These are phyloP conservation scores for Suhomyces atakaporum DNA, from an alignment of 1,139 yeast genomes.

Conservation along the genomic window DNA sequence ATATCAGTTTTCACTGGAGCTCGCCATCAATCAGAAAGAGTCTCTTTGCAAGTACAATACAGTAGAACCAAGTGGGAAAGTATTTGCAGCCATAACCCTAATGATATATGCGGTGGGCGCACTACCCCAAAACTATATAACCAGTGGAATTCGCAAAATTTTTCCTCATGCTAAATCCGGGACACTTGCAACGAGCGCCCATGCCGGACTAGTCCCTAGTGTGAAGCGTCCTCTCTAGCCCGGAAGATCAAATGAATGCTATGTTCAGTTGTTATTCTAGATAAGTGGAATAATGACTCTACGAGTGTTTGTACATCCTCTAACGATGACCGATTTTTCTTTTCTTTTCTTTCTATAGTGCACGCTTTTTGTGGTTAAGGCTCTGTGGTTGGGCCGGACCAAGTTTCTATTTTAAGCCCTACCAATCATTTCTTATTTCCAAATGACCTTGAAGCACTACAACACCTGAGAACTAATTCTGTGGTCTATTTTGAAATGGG, in stretches of 20 bases:
- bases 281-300: conserved; percentile 29
- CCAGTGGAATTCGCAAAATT: background rate
- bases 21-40: too few species aligned
- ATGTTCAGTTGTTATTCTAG: conserved; percentile 32
- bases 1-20: too few species aligned
- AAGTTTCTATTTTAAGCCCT: too few species aligned
- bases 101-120: conserved; percentile 2
- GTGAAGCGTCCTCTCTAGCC: conserved; percentile 43
- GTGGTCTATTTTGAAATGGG: too few species aligned
- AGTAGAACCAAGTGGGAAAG: background rate
- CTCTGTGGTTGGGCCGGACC: background rate
- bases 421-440: too few species aligned
- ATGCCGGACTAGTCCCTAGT: conserved; percentile 34
- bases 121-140: conserved; percentile 9
- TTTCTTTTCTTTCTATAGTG: background rate
- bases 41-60: too few species aligned
- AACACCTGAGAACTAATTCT: too few species aligned
- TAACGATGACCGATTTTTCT: background rate
- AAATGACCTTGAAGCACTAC: too few species aligned
- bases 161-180: conserved; percentile 21
- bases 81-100: conserved; percentile 5
- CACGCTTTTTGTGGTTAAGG: background rate
- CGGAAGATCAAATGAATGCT: conserved; percentile 30
- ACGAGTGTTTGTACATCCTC: conserved; percentile 30
- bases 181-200: conserved; percentile 35